These are phyloP conservation scores for Teratosphaeria nubilosa DNA, from an alignment of 2,329 filamentous ascomycete species.

Conservation along the genomic window DNA sequence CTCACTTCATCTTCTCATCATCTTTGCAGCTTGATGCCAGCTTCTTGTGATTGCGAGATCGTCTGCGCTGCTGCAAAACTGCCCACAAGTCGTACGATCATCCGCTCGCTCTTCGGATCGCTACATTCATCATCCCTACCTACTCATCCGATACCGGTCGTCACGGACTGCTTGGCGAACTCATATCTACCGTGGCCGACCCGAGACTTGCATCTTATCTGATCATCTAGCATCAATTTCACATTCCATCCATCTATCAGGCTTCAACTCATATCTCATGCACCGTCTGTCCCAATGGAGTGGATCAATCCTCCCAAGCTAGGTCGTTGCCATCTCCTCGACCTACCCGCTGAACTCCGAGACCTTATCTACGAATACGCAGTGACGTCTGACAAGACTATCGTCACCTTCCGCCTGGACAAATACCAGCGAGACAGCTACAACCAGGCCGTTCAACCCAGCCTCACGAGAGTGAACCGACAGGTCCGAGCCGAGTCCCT, in stretches of 20 bases:
- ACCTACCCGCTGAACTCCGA: conserved; percentile 19
- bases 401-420: conserved; percentile 23
- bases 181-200: background rate
- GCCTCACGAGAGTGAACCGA: conserved; percentile 17
- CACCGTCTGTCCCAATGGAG: background rate
- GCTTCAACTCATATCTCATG: background rate
- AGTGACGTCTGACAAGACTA: conserved; percentile 8
- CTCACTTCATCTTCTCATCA: background rate
- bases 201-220: background rate
- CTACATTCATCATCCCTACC: background rate
- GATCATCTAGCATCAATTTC: background rate
- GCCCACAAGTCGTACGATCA: background rate
- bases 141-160: background rate
- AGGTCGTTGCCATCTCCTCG: conserved; percentile 15
- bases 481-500: conserved; percentile 20
- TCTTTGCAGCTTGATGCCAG: background rate
- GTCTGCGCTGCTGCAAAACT: too few relatives aligned
- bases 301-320: background rate
- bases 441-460: conserved; percentile 16
- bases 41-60: background rate
- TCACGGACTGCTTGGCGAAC: background rate
- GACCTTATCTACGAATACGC: conserved; percentile 16
- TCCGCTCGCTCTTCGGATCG: background rate
- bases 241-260: background rate
- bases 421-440: conserved; percentile 19